A percentile compares a stretch with the other conserved stretches of the same genome.
Conservation (phyloP, 768 basidiomycete genomes). For the Tylopilus sp. region DNA sequence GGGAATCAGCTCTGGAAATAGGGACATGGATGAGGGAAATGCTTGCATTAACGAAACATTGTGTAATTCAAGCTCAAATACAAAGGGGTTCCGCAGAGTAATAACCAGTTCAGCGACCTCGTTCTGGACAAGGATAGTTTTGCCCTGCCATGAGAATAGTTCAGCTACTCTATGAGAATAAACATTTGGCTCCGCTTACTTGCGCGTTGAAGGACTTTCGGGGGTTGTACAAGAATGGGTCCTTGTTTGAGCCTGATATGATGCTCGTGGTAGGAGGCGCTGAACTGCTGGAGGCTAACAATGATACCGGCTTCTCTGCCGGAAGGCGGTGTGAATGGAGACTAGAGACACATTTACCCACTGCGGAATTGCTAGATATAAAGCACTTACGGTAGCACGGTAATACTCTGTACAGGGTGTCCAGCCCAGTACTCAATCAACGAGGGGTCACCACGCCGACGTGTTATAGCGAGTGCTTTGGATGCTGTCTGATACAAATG, state of each 20-base stretch:
- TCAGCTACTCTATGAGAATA: constrained; percentile 3
- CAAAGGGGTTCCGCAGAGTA: constrained; percentile 86
- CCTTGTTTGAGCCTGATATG: constrained; percentile 55
- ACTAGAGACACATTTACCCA: constrained; percentile 38
- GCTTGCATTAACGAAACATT: constrained; percentile 74
- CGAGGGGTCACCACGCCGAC: constrained; percentile 71
- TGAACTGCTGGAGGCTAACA: constrained; percentile 41
- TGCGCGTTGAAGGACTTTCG: constrained; percentile 56
- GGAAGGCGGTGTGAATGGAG: constrained; percentile 68
- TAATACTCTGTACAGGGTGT: constrained; percentile 73
- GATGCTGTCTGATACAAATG: constrained; percentile 71
- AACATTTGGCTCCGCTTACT: constrained; percentile 37
- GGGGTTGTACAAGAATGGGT: constrained; percentile 93
- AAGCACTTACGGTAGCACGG: constrained; percentile 64
- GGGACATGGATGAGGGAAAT: constrained; percentile 1
- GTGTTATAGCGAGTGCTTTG: constrained; percentile 69
- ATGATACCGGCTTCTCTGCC: constrained; percentile 64
- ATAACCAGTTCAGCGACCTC: constrained; percentile 81
- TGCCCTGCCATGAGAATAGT: constrained; percentile 36
- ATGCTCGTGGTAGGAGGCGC: constrained; percentile 41
- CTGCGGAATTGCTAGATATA: constrained; percentile 1
- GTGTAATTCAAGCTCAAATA: constrained; percentile 88
- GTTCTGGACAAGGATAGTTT: constrained; percentile 72
- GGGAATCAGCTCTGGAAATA: constrained; percentile 7
- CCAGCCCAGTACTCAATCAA: constrained; percentile 86